Conservation (phyloP, 345 rosid species). For the Laguncularia racemosa region DNA sequence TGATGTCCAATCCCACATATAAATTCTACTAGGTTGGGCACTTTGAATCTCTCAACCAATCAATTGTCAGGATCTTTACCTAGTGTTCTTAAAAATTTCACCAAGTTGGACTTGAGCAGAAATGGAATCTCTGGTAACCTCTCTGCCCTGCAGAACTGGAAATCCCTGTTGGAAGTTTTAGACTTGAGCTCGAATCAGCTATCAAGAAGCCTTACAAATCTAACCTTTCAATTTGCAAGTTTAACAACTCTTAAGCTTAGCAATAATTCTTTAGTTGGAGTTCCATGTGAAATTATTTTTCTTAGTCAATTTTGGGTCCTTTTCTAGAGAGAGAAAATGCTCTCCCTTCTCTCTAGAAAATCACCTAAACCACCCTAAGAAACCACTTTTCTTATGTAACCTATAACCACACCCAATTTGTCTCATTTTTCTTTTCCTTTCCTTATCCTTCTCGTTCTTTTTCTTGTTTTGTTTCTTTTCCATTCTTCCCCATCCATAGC, state of each 20-base stretch:
- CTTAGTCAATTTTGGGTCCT: too few relatives aligned
- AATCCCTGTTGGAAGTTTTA: slow-evolving; percentile 50
- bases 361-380: too few relatives aligned
- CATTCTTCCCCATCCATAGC: too few relatives aligned
- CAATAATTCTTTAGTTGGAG: slow-evolving; percentile 66
- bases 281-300: too few relatives aligned
- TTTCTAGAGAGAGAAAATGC: too few relatives aligned
- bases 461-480: too few relatives aligned
- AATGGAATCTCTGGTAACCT: slow-evolving; percentile 59
- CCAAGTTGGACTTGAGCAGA: slow-evolving; percentile 60
- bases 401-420: too few relatives aligned
- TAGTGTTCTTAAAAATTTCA: slow-evolving; percentile 27
- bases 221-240: slow-evolving; percentile 41
- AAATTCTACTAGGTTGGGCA: slow-evolving; percentile 52
- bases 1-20: slow-evolving; percentile 44
- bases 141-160: slow-evolving; percentile 57
- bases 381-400: too few relatives aligned
- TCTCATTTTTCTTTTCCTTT: too few relatives aligned
- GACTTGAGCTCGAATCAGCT: slow-evolving; percentile 83
- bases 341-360: too few relatives aligned
- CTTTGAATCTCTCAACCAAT: slow-evolving; percentile 77
- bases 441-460: too few relatives aligned
- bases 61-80: slow-evolving; percentile 69
- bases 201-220: slow-evolving; percentile 63
- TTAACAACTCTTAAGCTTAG: slow-evolving; percentile 48